Conservation (phyloP, 495 filamentous ascomycete genomes). For the Penicillium desertorum region DNA sequence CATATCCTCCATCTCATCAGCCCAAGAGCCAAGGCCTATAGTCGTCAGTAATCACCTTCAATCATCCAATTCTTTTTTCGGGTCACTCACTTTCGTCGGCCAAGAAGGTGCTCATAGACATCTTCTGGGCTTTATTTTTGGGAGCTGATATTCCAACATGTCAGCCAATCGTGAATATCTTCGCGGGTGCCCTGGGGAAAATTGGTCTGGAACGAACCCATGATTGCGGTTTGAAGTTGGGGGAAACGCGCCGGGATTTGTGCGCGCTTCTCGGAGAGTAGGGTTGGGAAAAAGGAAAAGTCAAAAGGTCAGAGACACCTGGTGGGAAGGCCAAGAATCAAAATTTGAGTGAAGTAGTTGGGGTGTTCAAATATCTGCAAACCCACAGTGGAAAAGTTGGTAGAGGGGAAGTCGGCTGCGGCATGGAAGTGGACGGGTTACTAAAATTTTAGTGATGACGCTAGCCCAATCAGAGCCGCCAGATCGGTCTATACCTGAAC, state of each 20-base stretch:
- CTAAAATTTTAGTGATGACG: slow-evolving; percentile 53
- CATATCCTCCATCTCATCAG: slow-evolving; percentile 94
- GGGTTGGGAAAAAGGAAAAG: slow-evolving; percentile 20
- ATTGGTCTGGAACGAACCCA: slow-evolving; percentile 64
- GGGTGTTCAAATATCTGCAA: slow-evolving; percentile 21
- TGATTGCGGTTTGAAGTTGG: slow-evolving; percentile 66
- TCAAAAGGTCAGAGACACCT: slow-evolving; percentile 23
- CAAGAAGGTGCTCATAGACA: slow-evolving; percentile 91
- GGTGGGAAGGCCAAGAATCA: slow-evolving; percentile 18
- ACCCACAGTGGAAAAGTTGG: slow-evolving; percentile 41
- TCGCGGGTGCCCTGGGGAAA: not conserved
- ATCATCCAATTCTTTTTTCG: slow-evolving; percentile 11
- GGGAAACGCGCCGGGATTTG: slow-evolving; percentile 49
- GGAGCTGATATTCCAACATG: slow-evolving; percentile 34
- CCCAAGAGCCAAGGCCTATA: slow-evolving; percentile 89
- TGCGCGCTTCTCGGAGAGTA: slow-evolving; percentile 45
- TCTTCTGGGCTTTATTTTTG: slow-evolving; percentile 89
- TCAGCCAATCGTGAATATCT: slow-evolving; percentile 24
- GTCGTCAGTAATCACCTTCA: slow-evolving; percentile 39
- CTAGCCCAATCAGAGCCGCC: slow-evolving; percentile 45
- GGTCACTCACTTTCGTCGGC: slow-evolving; percentile 71
- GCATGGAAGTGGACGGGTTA: slow-evolving; percentile 35
- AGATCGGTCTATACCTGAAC: slow-evolving; percentile 13
- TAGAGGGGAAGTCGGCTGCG: slow-evolving; percentile 44
- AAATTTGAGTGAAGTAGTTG: slow-evolving; percentile 3